A percentile compares a stretch with the other conserved stretches of the same genome.
These are phyloP conservation scores for Aureobasidium sp. DNA, from an alignment of 2,329 filamentous ascomycete genomes.

Conservation along the genomic window DNA sequence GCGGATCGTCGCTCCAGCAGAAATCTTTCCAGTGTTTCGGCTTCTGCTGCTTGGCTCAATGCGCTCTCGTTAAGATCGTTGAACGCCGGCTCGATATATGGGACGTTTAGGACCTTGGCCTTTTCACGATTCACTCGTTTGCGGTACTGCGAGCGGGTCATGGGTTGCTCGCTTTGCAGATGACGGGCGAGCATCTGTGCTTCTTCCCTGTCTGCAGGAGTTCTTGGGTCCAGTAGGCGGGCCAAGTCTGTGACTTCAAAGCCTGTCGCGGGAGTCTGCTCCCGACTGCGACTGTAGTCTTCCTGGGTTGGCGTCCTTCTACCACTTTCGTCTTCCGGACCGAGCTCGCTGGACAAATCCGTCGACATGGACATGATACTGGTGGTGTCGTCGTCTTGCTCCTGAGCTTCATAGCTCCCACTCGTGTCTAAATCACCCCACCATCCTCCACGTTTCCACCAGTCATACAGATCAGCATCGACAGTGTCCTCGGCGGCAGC, in stretches of 20 bases:
- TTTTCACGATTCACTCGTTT: conserved; percentile 62
- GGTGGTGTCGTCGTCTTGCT: conserved; percentile 59
- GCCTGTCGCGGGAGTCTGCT: conserved; percentile 55
- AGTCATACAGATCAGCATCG: conserved; percentile 68
- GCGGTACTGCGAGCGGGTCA: conserved; percentile 75
- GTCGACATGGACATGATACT: conserved; percentile 67
- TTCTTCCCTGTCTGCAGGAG: conserved; percentile 69
- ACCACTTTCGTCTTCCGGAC: conserved; percentile 42
- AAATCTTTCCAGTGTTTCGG: conserved; percentile 51
- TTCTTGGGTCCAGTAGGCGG: conserved; percentile 72
- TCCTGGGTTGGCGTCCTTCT: conserved; percentile 67
- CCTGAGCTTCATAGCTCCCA: conserved; percentile 62
- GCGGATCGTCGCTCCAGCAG: conserved; percentile 48
- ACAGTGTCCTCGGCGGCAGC: conserved; percentile 58
- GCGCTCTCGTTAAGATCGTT: conserved; percentile 33
- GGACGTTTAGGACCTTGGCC: conserved; percentile 52
- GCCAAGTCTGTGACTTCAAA: conserved; percentile 65
- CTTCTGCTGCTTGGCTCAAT: conserved; percentile 47
- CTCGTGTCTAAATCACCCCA: conserved; percentile 79
- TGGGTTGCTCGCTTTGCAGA: conserved; percentile 59
- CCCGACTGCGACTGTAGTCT: conserved; percentile 44
- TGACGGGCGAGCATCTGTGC: conserved; percentile 76
- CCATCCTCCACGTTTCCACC: conserved; percentile 77
- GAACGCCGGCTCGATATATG: conserved; percentile 31
- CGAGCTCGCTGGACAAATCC: conserved; percentile 33